A percentile compares a stretch with the other conserved stretches of the same genome.
phyloP scores from a whole-genome alignment of 1,139 yeast species.

The Kluyveromyces sp. region DNA sequence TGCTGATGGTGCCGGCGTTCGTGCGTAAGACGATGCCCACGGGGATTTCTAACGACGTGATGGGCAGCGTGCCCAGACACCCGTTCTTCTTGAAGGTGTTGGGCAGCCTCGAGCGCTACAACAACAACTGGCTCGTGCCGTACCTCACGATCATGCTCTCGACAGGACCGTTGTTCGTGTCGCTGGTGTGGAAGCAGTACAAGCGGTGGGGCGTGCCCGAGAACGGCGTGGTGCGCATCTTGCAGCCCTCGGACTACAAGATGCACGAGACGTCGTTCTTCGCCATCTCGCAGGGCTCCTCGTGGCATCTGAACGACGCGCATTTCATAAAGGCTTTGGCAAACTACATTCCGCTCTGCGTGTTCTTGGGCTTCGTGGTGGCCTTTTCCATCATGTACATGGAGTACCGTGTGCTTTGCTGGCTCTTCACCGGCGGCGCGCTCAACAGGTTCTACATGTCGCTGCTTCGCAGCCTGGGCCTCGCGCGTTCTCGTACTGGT shows the following conservation, averaged over 20 bases:
- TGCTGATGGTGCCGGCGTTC: constrained; percentile 76
- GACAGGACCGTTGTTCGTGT: constrained; percentile 84
- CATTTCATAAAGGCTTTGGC: constrained; percentile 63
- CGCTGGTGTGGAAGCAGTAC: constrained; percentile 83
- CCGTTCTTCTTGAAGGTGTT: constrained; percentile 75
- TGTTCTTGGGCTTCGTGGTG: constrained; percentile 56
- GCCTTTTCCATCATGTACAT: constrained; percentile 50
- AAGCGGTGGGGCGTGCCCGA: constrained; percentile 70
- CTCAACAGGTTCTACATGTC: constrained; percentile 9
- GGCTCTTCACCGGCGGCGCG: constrained; percentile 26
- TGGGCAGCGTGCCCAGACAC: constrained; percentile 84
- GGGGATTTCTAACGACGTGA: constrained; percentile 86
- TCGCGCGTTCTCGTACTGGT: constrained; percentile 2
- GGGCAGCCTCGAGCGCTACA: constrained; percentile 54
- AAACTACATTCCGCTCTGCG: constrained; percentile 62
- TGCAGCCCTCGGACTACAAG: constrained; percentile 68
- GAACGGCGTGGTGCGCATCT: constrained; percentile 54
- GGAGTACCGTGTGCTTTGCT: constrained; percentile 57
- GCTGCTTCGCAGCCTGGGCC: constrained; percentile 6
- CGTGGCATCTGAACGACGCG: constrained; percentile 89
- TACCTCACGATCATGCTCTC: constrained; percentile 89
- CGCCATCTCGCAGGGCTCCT: constrained; percentile 67
- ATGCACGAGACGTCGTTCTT: constrained; percentile 54
- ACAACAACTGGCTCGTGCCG: constrained; percentile 72
- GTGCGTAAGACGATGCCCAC: constrained; percentile 84